Evolutionary conservation across 169 alveolate genomes (phyloP), one percentile per base, ranked within the genome.

Genomic region (Plasmodium adleri): DNA sequence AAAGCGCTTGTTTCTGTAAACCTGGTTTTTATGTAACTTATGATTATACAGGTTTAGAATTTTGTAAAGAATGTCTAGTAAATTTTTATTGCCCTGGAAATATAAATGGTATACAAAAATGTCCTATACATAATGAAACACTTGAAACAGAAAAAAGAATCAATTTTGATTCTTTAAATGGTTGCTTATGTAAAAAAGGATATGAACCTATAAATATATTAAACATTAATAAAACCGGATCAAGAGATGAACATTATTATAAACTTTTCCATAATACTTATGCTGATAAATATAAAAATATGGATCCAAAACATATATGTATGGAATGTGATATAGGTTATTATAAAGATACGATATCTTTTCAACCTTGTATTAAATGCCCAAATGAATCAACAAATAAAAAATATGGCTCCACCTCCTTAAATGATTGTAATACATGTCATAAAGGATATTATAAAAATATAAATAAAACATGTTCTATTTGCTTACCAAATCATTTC

Each of bases 321-420:
- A 90, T 88, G 74, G 60, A 83, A 63, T 95, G 97, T 67, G 74
- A 26, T 8, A 89, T 93, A 32, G 96, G 97, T 1, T 94, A 90
- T 90, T 95, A 86, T 85, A 94, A 91, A 50, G 93, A 94, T 0
- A 68, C 88, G 24, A 91, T 74, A 52, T 72, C 93, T 3, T 66
- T 70, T 28, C 58, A 72, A 2, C 92, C 91, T 9, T 95, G 97
- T 70, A 93, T 64, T 17, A 93, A 76, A 58, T 95, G 97, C 54
- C 92, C 94, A 3, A 71, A 88, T 10, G 20, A 26, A n/a, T 71
- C 86, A 6, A 86, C 66, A 26, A 86, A 22, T 17, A 86, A 43
- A 86, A 49, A 3, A 43, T 71, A 13, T 59, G 92, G 92, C 10
- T 56, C 75, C 63, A 26, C 24, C n/a, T 9, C 58, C 15, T 26